These are phyloP conservation scores for Phaeosphaeria sp. DNA, from an alignment of 2,329 filamentous ascomycete species.

Conservation along the genomic window DNA sequence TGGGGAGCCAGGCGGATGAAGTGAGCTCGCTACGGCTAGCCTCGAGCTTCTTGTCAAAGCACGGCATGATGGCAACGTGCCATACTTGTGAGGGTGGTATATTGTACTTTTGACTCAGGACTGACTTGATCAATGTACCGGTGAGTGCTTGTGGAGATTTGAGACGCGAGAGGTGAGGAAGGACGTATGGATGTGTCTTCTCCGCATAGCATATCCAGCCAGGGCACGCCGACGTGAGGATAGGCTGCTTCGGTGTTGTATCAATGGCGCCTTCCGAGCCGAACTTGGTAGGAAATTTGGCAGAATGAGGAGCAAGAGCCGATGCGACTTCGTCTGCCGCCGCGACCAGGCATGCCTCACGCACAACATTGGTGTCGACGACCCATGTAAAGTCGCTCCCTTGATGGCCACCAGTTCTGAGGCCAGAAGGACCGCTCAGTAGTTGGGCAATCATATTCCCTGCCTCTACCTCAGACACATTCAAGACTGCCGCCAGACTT, in stretches of 20 bases:
- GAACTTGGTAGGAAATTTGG: conserved; percentile 27
- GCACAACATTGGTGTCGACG: conserved; percentile 83
- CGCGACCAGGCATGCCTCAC: conserved; percentile 79
- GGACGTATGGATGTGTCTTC: conserved; percentile 92
- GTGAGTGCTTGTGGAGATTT: conserved; percentile 94
- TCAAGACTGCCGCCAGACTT: conserved; percentile 84
- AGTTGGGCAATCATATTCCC: conserved; percentile 84
- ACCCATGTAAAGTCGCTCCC: conserved; percentile 86
- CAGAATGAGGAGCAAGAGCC: conserved; percentile 37
- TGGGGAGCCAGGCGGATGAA: conserved; percentile 70
- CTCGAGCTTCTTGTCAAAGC: conserved; percentile 98
- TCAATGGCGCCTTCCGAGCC: conserved; percentile 43
- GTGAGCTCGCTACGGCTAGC: conserved; percentile 93
- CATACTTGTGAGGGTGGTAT: conserved; percentile 83
- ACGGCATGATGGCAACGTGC: conserved; percentile 97
- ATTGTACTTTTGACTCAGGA: conserved; percentile 73
- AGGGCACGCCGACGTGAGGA: conserved; percentile 88
- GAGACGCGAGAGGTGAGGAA: conserved; percentile 87
- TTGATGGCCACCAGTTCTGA: conserved; percentile 73
- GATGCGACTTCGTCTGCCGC: conserved; percentile 56
- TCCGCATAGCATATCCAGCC: conserved; percentile 99
- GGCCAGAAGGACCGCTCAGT: conserved; percentile 71
- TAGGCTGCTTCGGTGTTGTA: conserved; percentile 64
- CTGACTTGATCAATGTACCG: conserved; percentile 88
- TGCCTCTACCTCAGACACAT: conserved; percentile 74